These are phyloP conservation scores for Neurospora discreta DNA, from an alignment of 495 filamentous ascomycete species.

Conservation along the genomic window DNA sequence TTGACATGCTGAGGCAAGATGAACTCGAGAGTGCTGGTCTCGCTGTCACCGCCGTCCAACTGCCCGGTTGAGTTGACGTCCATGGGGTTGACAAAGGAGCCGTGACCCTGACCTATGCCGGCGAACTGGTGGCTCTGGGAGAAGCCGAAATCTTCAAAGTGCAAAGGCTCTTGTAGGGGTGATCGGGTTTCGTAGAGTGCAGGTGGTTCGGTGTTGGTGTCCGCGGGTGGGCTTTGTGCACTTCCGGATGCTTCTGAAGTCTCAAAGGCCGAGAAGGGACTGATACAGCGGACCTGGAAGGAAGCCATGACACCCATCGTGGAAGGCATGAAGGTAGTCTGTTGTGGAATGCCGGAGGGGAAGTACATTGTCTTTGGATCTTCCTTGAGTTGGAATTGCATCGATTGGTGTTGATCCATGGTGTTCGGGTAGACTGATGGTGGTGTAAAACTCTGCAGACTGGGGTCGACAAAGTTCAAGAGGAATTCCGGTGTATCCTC, in stretches of 20 bases:
- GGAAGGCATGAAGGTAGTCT: conserved; percentile 4
- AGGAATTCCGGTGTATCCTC: background rate
- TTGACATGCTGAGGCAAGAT: conserved; percentile 1
- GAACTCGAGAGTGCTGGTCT: conserved; percentile 9
- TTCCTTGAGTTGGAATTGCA: conserved; percentile 22
- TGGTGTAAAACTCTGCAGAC: conserved; percentile 6
- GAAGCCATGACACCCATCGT: conserved; percentile 6
- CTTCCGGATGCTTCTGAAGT: conserved; percentile 27
- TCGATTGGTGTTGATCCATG: conserved; percentile 7
- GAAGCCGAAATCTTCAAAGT: conserved; percentile 12
- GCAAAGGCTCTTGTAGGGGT: conserved; percentile 6
- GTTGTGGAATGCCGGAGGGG: conserved; percentile 7
- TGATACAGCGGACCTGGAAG: conserved; percentile 17
- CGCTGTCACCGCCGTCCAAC: conserved; percentile 20
- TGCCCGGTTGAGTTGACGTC: conserved; percentile 29
- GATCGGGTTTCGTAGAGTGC: conserved; percentile 28
- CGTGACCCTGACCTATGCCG: conserved; percentile 16
- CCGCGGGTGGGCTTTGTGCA: conserved; percentile 25
- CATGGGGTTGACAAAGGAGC: conserved; percentile 25
- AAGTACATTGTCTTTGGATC: conserved; percentile 14
- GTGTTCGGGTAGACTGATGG: background rate
- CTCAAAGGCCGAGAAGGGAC: conserved; percentile 24
- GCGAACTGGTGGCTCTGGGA: conserved; percentile 16
- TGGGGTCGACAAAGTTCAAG: conserved; percentile 11
- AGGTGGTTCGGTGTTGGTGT: conserved; percentile 17